phyloP scores from a whole-genome alignment of 208 protist species.

The Leptomonas pyrrhocoris region DNA sequence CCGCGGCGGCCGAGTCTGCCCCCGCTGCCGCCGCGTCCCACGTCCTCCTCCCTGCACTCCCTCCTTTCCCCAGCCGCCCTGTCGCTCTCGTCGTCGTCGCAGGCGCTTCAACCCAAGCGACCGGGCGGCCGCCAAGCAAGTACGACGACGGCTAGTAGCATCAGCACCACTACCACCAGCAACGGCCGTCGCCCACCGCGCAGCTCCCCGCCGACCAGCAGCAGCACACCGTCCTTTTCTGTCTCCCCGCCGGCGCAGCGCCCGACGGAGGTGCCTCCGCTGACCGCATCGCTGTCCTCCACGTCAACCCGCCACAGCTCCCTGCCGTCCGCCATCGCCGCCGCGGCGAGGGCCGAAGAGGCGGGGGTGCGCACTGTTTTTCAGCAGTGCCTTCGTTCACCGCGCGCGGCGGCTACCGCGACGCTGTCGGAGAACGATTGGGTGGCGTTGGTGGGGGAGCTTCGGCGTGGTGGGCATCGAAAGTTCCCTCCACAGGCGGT shows the following conservation, averaged over 20 bases:
- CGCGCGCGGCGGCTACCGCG: slow-evolving; percentile 11
- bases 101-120: background rate
- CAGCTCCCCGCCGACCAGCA: background rate
- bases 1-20: slow-evolving; percentile 9
- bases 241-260: background rate
- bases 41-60: slow-evolving; percentile 11
- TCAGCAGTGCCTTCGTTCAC: slow-evolving; percentile 19
- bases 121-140: background rate
- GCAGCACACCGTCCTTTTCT: background rate
- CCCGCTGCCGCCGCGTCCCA: slow-evolving; percentile 7
- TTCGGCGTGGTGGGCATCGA: slow-evolving; percentile 18
- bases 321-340: background rate
- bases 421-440: slow-evolving; percentile 32
- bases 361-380: slow-evolving; percentile 19
- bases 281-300: too few species aligned
- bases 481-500: slow-evolving; percentile 46
- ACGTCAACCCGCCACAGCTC: background rate
- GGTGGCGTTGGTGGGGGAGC: slow-evolving; percentile 19
- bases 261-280: too few species aligned
- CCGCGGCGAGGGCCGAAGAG: background rate
- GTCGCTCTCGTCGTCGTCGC: background rate
- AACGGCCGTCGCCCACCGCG: slow-evolving; percentile 3
- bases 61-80: background rate
- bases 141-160: background rate
- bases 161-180: background rate